phyloP scores from a whole-genome alignment of 2,329 filamentous ascomycete species.

The Ilyonectria mors-panacis region DNA sequence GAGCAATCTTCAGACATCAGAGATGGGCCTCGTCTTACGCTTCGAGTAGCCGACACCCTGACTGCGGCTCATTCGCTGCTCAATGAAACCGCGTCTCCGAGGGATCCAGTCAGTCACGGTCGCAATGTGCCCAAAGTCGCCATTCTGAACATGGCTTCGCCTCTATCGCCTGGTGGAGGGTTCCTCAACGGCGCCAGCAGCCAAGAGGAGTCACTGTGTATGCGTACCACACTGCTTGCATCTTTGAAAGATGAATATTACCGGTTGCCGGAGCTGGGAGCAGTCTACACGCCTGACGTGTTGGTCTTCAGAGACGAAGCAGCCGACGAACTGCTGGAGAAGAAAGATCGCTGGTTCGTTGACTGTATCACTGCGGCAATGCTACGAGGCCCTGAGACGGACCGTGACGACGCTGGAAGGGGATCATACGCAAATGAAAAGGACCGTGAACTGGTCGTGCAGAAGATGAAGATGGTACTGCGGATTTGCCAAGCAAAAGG shows the following conservation, averaged over 20 bases:
- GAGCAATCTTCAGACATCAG: not conserved
- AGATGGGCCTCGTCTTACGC: conserved; percentile 56
- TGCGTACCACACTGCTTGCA: conserved; percentile 71
- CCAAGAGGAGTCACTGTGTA: conserved; percentile 75
- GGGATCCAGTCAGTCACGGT: not conserved
- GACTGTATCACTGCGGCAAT: conserved; percentile 72
- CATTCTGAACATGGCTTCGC: conserved; percentile 76
- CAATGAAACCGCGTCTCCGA: not conserved
- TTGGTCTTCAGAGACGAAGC: conserved; percentile 67
- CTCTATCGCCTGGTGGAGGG: conserved; percentile 72
- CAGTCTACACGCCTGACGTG: conserved; percentile 70
- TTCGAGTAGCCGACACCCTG: conserved; percentile 68
- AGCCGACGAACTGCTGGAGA: conserved; percentile 54
- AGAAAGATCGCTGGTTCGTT: conserved; percentile 69
- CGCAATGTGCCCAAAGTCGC: conserved; percentile 56
- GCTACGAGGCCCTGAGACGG: conserved; percentile 69
- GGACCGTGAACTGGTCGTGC: conserved; percentile 65
- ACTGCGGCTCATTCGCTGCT: conserved; percentile 59
- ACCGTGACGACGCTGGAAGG: conserved; percentile 52
- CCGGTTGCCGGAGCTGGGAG: conserved; percentile 70
- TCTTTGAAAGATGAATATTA: conserved; percentile 72
- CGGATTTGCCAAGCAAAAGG: conserved; percentile 64
- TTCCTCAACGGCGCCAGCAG: conserved; percentile 71
- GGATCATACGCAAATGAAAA: conserved; percentile 58
- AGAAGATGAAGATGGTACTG: conserved; percentile 72